Percentiles rank a stretch among this genome's conserved stretches.
Evolutionary conservation across 805 yeast species (phyloP).

Genomic region (Starmerella ratchasimensis): DNA sequence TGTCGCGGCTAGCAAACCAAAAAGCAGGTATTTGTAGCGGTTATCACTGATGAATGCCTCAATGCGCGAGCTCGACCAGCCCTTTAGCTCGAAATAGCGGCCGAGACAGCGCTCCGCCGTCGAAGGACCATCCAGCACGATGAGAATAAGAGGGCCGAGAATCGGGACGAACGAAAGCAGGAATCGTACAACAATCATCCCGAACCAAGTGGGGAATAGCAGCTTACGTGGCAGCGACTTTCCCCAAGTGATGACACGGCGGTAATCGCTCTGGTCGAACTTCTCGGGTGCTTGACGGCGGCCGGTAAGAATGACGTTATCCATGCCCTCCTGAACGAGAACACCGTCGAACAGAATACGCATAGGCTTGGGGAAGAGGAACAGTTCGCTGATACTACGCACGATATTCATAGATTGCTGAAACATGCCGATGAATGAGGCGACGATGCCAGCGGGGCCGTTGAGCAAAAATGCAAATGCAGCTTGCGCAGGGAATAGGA

Average conservation of each 20-base stretch:
- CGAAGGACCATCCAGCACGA: slow-evolving; percentile 40
- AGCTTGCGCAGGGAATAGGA: slow-evolving; percentile 36
- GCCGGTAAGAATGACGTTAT: slow-evolving; percentile 33
- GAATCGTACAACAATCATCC: slow-evolving; percentile 28
- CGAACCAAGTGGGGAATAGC: slow-evolving; percentile 32
- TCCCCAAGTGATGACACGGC: slow-evolving; percentile 25
- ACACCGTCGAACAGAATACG: slow-evolving; percentile 36
- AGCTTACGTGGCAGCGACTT: slow-evolving; percentile 29
- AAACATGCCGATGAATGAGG: slow-evolving; percentile 34
- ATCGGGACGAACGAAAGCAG: slow-evolving; percentile 40
- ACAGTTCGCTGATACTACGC: slow-evolving; percentile 30
- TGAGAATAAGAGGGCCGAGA: slow-evolving; percentile 42
- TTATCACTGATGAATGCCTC: slow-evolving; percentile 22
- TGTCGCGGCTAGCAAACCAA: slow-evolving; percentile 27
- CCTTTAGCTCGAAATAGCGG: slow-evolving; percentile 46
- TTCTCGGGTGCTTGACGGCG: slow-evolving; percentile 21
- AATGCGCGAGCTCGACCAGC: slow-evolving; percentile 33
- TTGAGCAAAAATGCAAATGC: slow-evolving; percentile 31
- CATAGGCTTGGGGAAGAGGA: slow-evolving; percentile 38
- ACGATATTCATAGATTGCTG: slow-evolving; percentile 34
- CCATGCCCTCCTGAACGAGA: slow-evolving; percentile 33
- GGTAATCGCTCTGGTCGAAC: slow-evolving; percentile 27
- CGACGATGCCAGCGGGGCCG: slow-evolving; percentile 40
- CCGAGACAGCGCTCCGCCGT: slow-evolving; percentile 40
- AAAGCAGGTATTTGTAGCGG: slow-evolving; percentile 25